Base-by-base conservation (phyloP, 805 yeast genomes). In the Barnettozyma salicaria region DNA sequence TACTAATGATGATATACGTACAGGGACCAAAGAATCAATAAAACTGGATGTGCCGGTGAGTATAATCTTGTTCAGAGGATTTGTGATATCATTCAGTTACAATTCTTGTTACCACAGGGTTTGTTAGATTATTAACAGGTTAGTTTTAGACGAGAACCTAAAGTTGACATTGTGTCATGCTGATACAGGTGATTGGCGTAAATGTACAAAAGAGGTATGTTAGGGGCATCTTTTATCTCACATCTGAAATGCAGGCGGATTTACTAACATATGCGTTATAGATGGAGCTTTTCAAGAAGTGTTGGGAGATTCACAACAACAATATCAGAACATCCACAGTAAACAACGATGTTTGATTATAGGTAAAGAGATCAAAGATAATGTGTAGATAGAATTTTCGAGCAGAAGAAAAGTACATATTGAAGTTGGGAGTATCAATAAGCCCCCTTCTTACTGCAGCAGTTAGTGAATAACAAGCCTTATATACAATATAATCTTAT, bases 181-280 rank as follows among this genome's bases (percentile, higher is more conserved):
- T 4, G 94, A 83, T 41, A 80, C 79, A 1, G 76, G 76, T 20
- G 94, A 85, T 53, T 85, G 95, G 95, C 61, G 94, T 37, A 60
- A 76, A 49, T 83, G 94, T 46, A 55, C 74, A 3, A 60, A 63
- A 14, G 92, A 84, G 54, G 81, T 79, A 49, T 41, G 76, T 54
- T n/a, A n/a, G n/a, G n/a, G n/a, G 12, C 5, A 6, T 8, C 6
- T 14, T 5, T 22, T 13, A 20, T 17, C 7, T 19, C 13, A 11
- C 4, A 6, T 8, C 7, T 9, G 11, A 7, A 13, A 9, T 18
- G 6, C 14, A 31, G 27, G 30, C 39, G 18, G 10, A 34, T 12
- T 11, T 25, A 29, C 42, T 42, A 34, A 41, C 39, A 26, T 10
- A 3, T 8, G 6, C 9, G 24, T 11, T 19, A 7, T 29, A 65